Evolutionary conservation across 371 early-diverging fungal genomes (phyloP), one percentile per base, ranked within the genome.

Genomic region (Apophysomyces ossiformis): DNA sequence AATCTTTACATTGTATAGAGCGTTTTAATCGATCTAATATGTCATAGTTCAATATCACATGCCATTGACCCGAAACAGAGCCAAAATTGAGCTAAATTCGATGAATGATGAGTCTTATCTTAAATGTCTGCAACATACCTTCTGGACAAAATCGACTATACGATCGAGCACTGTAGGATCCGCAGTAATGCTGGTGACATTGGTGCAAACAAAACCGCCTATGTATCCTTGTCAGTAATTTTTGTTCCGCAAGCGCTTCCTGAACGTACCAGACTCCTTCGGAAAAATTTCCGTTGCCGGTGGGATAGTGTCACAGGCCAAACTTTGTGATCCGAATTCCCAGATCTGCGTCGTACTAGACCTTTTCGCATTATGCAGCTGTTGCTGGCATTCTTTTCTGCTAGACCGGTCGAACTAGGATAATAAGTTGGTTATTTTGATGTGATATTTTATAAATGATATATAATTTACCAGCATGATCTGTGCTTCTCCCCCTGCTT

Each of bases 361-460:
- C 59, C 12, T 54, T 32, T 54, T 47, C 13, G 21, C 37, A 7
- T n/a, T 5, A 9, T 21, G 45, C 43, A 68, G 35, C 16, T 59
- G 16, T 5, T 39, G 26, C 35, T 47, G 54, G 60, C 63, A 60
- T 5, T 44, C n/a, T 12, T 39, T 41, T 18, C 63, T 47, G 59
- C 60, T 54, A 41, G 36, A 59, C 9, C 68, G 63, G 43, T 68
- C 68, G 63, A 68, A 63, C 68, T 68, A 16, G 18, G 9, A 47
- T 13, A 15, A 18, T 15, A 7, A n/a, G 47, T 18, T n/a, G 21
- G 21, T 21, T 21, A n/a, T 8, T 5, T 18, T 1, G 8, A 11
- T 41, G 41, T 13, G 15, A 43, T n/a, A 7, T 5, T 37, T 5
- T 2, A 15, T 54, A 56, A 11, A 37, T 37, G 7, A 8, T 8